These are phyloP conservation scores for Porcisia deanei DNA, from an alignment of 208 protist species.

Conservation along the genomic window DNA sequence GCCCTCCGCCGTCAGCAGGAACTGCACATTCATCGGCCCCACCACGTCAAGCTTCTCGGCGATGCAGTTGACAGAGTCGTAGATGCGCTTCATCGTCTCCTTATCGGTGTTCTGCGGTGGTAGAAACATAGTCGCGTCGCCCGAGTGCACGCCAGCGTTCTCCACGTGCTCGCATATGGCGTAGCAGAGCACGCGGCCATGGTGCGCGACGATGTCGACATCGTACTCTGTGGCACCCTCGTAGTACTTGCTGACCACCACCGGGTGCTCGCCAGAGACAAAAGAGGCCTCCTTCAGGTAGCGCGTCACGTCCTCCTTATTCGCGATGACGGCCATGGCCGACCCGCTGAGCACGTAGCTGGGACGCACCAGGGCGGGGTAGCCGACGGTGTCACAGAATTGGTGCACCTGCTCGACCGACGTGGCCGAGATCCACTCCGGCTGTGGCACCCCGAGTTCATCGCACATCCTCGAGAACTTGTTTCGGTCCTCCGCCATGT, in stretches of 20 bases:
- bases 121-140: constrained; percentile 97
- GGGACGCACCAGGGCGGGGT: constrained; percentile 95
- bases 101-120: constrained; percentile 90
- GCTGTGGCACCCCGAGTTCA: constrained; percentile 95
- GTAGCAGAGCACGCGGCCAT: constrained; percentile 95
- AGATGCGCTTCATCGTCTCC: constrained; percentile 83
- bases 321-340: constrained; percentile 97
- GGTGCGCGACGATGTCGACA: constrained; percentile 97
- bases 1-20: constrained; percentile 96
- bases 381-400: constrained; percentile 93
- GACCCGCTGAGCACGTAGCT: constrained; percentile 98
- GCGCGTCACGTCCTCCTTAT: constrained; percentile 87
- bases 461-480: constrained; percentile 95
- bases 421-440: constrained; percentile 95
- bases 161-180: constrained; percentile 99
- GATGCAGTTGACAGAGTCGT: constrained; percentile 86
- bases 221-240: constrained; percentile 98
- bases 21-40: constrained; percentile 99
- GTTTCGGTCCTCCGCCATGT: constrained; percentile 97
- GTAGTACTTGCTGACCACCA: constrained; percentile 98
- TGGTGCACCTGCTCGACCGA: constrained; percentile 87
- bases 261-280: constrained; percentile 91
- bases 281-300: constrained; percentile 94
- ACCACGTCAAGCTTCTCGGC: constrained; percentile 91
- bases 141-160: constrained; percentile 98